phyloP scores from a whole-genome alignment of 2,329 filamentous ascomycete genomes.

The Fusarium coffeatum region DNA sequence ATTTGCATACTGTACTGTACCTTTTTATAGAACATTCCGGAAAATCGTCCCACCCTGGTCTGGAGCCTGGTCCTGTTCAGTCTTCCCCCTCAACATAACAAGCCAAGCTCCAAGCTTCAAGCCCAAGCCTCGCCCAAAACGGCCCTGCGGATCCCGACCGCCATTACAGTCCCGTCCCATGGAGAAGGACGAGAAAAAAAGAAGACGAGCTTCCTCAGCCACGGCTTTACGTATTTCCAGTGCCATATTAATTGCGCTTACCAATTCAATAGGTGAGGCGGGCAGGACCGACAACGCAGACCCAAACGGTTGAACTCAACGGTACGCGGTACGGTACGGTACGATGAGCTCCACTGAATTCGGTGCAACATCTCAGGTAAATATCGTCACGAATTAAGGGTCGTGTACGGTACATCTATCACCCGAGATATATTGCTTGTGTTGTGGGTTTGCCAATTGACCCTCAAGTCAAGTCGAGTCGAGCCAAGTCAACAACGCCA shows the following conservation, averaged over 20 bases:
- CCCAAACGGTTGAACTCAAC: neutral
- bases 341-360: conserved; percentile 2
- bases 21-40: conserved; percentile 43
- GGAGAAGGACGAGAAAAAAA: neutral
- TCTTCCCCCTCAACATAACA: neutral
- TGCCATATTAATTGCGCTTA: neutral
- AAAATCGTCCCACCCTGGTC: conserved; percentile 35
- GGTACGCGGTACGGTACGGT: neutral
- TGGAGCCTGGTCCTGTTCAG: conserved; percentile 3
- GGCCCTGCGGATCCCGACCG: conserved; percentile 10
- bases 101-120: neutral
- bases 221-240: neutral
- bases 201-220: neutral
- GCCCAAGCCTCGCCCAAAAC: conserved; percentile 13
- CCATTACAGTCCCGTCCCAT: neutral
- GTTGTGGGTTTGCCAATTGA: neutral
- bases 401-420: conserved; percentile 5
- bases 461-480: neutral
- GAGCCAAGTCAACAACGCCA: neutral
- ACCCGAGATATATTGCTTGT: conserved; percentile 4
- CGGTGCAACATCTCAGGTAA: conserved; percentile 7
- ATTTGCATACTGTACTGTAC: conserved; percentile 20
- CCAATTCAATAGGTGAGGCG: conserved; percentile 12
- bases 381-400: neutral
- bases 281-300: neutral